Percentiles rank a stretch among this genome's conserved stretches.
These are phyloP conservation scores for Fagus sylvatica DNA, from an alignment of 306 rosid species.

Conservation along the genomic window DNA sequence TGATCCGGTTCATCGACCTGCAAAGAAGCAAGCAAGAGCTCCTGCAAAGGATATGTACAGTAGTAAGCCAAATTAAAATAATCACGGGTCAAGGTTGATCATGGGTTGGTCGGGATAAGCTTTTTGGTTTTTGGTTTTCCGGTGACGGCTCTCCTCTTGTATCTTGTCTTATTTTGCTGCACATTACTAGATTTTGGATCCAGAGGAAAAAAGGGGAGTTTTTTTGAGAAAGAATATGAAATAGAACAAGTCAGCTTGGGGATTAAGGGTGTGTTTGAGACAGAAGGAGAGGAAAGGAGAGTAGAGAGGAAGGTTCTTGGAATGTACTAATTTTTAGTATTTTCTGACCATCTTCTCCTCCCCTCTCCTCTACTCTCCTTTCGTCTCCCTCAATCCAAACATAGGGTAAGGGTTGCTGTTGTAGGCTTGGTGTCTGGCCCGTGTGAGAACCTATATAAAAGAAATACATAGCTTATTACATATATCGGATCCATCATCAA, in stretches of 20 bases:
- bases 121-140: not conserved
- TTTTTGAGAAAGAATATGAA: constrained; percentile 6
- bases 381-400: too few relatives aligned
- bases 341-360: too few relatives aligned
- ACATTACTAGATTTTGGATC: not conserved
- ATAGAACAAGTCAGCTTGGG: not conserved
- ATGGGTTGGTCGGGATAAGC: not conserved
- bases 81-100: constrained; percentile 22
- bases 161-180: not conserved
- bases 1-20: constrained; percentile 45
- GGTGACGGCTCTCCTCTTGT: not conserved
- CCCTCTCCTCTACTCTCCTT: too few relatives aligned
- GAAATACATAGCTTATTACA: not conserved
- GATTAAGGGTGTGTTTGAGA: not conserved
- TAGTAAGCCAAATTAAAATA: constrained; percentile 19
- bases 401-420: not conserved
- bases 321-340: too few relatives aligned
- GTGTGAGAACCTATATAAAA: not conserved
- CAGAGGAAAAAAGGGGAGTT: not conserved
- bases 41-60: constrained; percentile 20
- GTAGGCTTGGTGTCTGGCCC: not conserved
- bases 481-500: not conserved
- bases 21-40: constrained; percentile 60
- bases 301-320: too few relatives aligned
- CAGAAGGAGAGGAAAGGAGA: too few relatives aligned